Evolutionary conservation across 768 basidiomycete genomes (phyloP).

Genomic region (Rhizopogon roseolus): DNA sequence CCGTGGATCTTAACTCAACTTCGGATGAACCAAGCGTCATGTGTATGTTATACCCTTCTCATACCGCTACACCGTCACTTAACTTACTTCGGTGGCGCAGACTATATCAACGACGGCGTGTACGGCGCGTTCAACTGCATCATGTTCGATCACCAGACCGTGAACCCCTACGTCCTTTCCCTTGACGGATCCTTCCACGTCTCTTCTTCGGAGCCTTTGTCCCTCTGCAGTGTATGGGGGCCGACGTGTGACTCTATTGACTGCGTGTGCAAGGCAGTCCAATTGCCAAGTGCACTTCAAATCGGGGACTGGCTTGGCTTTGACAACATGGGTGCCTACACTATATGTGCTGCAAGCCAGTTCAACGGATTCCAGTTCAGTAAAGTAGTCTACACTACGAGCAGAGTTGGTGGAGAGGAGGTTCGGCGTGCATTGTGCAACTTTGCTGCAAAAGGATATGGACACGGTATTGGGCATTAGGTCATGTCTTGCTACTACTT

Average conservation of each 20-base stretch:
- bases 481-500: too few relatives aligned
- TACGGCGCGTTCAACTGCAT: slow-evolving; percentile 98
- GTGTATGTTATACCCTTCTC: slow-evolving; percentile 61
- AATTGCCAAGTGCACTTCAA: slow-evolving; percentile 61
- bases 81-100: slow-evolving; percentile 33
- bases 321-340: slow-evolving; percentile 98
- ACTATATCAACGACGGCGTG: slow-evolving; percentile 99
- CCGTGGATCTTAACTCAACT: slow-evolving; percentile 17
- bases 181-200: slow-evolving; percentile 57
- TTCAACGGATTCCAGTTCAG: slow-evolving; percentile 90
- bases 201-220: slow-evolving; percentile 34
- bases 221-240: slow-evolving; percentile 84
- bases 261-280: slow-evolving; percentile 66
- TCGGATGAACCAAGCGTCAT: slow-evolving; percentile 59
- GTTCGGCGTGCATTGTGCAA: slow-evolving; percentile 46
- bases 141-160: slow-evolving; percentile 93
- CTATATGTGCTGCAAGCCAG: slow-evolving; percentile 93
- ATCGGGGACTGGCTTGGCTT: slow-evolving; percentile 99
- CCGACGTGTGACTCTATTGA: slow-evolving; percentile 99
- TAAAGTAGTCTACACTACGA: slow-evolving; percentile 74
- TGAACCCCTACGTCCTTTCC: slow-evolving; percentile 79
- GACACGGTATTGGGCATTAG: slow-evolving; percentile 22
- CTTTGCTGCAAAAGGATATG: slow-evolving; percentile 42
- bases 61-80: neutral
- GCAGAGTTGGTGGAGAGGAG: slow-evolving; percentile 46